Conservation (phyloP, 2,329 filamentous ascomycete species). For the Stemphylium beticola region DNA sequence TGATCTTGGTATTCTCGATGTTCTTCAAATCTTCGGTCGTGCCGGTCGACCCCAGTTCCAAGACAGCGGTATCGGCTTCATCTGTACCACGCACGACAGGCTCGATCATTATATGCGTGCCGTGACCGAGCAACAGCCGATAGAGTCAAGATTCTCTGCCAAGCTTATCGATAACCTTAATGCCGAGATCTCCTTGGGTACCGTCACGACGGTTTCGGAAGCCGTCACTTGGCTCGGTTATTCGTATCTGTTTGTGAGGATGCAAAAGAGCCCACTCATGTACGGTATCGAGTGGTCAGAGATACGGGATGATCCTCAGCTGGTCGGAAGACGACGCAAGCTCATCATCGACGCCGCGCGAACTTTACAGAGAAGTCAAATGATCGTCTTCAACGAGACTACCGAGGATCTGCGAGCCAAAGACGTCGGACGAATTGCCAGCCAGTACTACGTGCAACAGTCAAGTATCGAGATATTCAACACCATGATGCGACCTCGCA, state of each 20-base stretch:
- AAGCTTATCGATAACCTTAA: conserved; percentile 97
- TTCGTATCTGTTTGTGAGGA: conserved; percentile 95
- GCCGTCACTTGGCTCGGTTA: conserved; percentile 98
- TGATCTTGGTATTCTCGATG: conserved; percentile 93
- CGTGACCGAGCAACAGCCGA: conserved; percentile 94
- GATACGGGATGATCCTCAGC: conserved; percentile 81
- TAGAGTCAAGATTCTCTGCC: conserved; percentile 93
- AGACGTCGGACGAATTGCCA: conserved; percentile 94
- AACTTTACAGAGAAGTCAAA: conserved; percentile 89
- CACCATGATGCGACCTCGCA: conserved; percentile 83
- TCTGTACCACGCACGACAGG: conserved; percentile 95
- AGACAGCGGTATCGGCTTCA: conserved; percentile 97
- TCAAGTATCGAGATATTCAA: conserved; percentile 97
- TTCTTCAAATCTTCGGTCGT: conserved; percentile 97
- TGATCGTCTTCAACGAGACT: conserved; percentile 97
- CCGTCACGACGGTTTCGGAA: conserved; percentile 91
- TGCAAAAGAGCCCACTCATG: conserved; percentile 87
- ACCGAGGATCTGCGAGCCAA: conserved; percentile 94
- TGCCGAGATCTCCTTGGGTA: conserved; percentile 90
- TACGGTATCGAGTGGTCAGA: conserved; percentile 98
- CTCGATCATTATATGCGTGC: conserved; percentile 88
- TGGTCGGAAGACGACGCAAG: conserved; percentile 84
- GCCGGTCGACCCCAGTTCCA: conserved; percentile 97
- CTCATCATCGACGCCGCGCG: conserved; percentile 87
- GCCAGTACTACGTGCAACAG: conserved; percentile 94